Conservation (phyloP, 1,139 yeast species). For the Geotrichum bryndzae region DNA sequence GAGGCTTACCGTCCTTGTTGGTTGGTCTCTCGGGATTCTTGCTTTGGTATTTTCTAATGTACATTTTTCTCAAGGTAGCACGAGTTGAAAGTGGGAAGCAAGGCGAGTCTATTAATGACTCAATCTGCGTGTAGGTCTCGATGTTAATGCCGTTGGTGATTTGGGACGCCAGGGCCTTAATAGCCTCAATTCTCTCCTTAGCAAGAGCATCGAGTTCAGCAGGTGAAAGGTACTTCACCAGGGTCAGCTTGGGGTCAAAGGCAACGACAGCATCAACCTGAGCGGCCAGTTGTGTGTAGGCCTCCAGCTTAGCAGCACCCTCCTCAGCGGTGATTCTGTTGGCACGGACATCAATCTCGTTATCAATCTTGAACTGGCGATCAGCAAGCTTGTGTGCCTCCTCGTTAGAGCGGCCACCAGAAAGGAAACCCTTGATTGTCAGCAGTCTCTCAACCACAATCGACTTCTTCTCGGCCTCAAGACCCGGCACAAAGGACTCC, state of each 20-base stretch:
- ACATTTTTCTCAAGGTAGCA: conserved; percentile 39
- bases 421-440: conserved; percentile 45
- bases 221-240: conserved; percentile 21
- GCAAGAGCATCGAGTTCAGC: conserved; percentile 36
- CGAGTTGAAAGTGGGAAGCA: conserved; percentile 39
- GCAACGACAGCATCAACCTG: conserved; percentile 24
- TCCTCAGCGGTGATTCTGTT: conserved; percentile 25
- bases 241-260: conserved; percentile 24
- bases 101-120: conserved; percentile 25
- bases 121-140: conserved; percentile 18
- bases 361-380: conserved; percentile 45
- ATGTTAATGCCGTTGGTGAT: conserved; percentile 13
- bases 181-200: conserved; percentile 27
- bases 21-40: conserved; percentile 32
- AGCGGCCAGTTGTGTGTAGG: conserved; percentile 33
- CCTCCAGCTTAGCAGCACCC: conserved; percentile 31
- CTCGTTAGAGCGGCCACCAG: conserved; percentile 39
- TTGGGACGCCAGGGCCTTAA: conserved; percentile 11
- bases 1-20: conserved; percentile 33
- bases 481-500: conserved; percentile 27
- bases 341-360: conserved; percentile 44
- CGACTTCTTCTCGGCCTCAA: conserved; percentile 36
- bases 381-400: conserved; percentile 57
- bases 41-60: conserved; percentile 37
- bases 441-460: conserved; percentile 49